These are phyloP conservation scores for Barnettozyma salicaria DNA, from an alignment of 805 yeast genomes.

Conservation along the genomic window DNA sequence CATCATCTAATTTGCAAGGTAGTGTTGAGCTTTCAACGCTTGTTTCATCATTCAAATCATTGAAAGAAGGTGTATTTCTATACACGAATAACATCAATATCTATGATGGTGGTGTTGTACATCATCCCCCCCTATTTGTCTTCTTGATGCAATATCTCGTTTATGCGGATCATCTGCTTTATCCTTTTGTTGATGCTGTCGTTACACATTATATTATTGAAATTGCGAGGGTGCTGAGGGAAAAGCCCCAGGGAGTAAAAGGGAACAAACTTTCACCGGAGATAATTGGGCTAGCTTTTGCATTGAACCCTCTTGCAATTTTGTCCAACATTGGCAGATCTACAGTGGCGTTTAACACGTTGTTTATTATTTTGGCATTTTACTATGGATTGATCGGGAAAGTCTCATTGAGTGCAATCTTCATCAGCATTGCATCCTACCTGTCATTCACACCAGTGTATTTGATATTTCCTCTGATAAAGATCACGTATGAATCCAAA, in stretches of 20 bases:
- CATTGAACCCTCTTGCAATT: slow-evolving; percentile 76
- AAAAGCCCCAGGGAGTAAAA: slow-evolving; percentile 7
- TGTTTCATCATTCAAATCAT: slow-evolving; percentile 55
- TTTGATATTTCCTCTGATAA: slow-evolving; percentile 52
- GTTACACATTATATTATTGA: slow-evolving; percentile 49
- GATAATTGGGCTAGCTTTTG: slow-evolving; percentile 55
- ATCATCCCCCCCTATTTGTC: slow-evolving; percentile 76
- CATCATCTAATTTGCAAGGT: slow-evolving; percentile 16
- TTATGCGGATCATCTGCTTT: slow-evolving; percentile 35
- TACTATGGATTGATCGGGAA: slow-evolving; percentile 39
- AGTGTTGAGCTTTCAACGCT: slow-evolving; percentile 69
- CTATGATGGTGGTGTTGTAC: slow-evolving; percentile 81
- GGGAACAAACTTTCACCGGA: slow-evolving; percentile 28
- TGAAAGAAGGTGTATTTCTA: slow-evolving; percentile 64
- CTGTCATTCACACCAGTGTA: slow-evolving; percentile 58
- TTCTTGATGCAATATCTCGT: slow-evolving; percentile 34
- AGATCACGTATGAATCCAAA: slow-evolving; percentile 16
- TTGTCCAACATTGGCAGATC: slow-evolving; percentile 66
- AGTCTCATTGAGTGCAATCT: slow-evolving; percentile 39
- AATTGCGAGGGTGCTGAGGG: slow-evolving; percentile 35
- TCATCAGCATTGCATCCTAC: slow-evolving; percentile 59
- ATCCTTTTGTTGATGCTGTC: slow-evolving; percentile 51
- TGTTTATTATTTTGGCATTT: slow-evolving; percentile 44
- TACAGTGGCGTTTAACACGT: slow-evolving; percentile 53
- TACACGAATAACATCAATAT: slow-evolving; percentile 51